These are phyloP conservation scores for Passalora sequoiae DNA, from an alignment of 2,329 filamentous ascomycete species.

Conservation along the genomic window DNA sequence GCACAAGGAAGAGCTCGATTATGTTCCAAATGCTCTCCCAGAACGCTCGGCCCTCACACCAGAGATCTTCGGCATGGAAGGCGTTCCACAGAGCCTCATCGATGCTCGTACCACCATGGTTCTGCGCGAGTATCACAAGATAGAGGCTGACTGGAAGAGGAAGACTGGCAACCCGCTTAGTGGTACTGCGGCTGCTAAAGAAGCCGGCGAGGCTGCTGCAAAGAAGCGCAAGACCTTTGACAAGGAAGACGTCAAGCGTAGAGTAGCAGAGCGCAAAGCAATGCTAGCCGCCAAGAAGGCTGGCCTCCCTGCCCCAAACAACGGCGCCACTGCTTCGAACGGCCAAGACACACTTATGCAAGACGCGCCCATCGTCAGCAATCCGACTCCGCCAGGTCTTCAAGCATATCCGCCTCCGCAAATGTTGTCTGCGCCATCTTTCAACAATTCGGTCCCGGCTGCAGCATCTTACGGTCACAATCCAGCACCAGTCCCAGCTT, in stretches of 20 bases:
- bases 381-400: not conserved
- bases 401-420: not conserved
- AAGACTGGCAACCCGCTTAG: constrained; percentile 78
- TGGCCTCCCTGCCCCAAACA: not conserved
- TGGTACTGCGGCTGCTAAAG: constrained; percentile 18
- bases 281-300: constrained; percentile 3
- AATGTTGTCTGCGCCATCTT: not conserved
- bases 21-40: constrained; percentile 86
- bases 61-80: constrained; percentile 98
- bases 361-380: not conserved
- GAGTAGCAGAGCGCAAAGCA: constrained; percentile 5
- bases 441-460: not conserved
- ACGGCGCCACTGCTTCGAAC: not conserved
- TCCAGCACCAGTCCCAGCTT: not conserved
- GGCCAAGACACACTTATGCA: not conserved
- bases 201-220: not conserved
- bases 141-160: constrained; percentile 74
- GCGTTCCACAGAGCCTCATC: constrained; percentile 80
- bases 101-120: constrained; percentile 82
- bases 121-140: constrained; percentile 76
- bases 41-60: constrained; percentile 81
- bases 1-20: constrained; percentile 84
- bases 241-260: constrained; percentile 8
- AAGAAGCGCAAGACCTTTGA: constrained; percentile 9
- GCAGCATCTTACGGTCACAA: not conserved